These are phyloP conservation scores for Balakata baccata DNA, from an alignment of 345 rosid genomes.

Conservation along the genomic window DNA sequence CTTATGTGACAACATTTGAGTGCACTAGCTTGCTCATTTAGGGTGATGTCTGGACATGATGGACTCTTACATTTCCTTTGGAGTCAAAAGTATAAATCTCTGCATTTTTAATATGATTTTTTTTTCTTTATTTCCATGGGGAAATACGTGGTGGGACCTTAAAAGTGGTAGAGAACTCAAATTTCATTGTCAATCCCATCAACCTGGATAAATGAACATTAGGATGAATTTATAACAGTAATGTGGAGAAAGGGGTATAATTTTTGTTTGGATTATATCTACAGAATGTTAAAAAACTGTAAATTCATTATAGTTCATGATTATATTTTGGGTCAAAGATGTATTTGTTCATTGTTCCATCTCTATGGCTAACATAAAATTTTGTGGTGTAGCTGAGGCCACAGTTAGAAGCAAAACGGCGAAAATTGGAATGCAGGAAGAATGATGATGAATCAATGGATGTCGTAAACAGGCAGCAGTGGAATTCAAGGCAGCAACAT, in stretches of 20 bases:
- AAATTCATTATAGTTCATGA: not conserved
- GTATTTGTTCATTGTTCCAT: not conserved
- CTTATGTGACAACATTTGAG: not conserved
- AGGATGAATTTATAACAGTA: not conserved
- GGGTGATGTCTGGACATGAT: not conserved
- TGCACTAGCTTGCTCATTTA: not conserved
- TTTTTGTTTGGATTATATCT: not conserved
- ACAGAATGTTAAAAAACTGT: not conserved
- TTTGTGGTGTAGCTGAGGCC: constrained; percentile 49
- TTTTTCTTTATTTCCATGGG: too few relatives aligned
- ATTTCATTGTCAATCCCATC: not conserved
- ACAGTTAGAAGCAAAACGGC: constrained; percentile 37
- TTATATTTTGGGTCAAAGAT: not conserved
- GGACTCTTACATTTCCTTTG: not conserved
- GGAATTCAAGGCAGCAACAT: not conserved
- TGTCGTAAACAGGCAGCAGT: not conserved
- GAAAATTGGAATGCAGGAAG: constrained; percentile 27
- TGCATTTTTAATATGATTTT: not conserved
- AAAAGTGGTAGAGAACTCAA: not conserved
- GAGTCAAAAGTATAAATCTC: not conserved
- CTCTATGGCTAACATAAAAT: not conserved
- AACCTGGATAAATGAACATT: not conserved
- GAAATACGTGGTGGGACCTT: not conserved
- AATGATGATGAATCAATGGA: not conserved
- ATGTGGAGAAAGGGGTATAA: too few relatives aligned